Evolutionary conservation across 2,329 filamentous ascomycete genomes (phyloP).

Genomic region (Dendryphion nanum): DNA sequence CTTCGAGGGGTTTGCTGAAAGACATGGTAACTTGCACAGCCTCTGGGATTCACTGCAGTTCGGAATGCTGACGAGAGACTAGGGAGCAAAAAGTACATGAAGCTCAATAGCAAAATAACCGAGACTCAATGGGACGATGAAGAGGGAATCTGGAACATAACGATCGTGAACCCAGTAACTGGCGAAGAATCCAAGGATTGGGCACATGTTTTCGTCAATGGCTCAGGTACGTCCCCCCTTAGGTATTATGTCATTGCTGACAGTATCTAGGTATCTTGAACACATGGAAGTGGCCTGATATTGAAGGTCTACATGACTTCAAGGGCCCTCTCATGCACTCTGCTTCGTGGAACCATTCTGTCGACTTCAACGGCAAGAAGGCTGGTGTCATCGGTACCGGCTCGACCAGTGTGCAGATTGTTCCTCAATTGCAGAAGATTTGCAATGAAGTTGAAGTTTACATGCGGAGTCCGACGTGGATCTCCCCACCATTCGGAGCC

Average conservation of each 20-base stretch:
- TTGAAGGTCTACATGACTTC: constrained; percentile 43
- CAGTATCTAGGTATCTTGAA: constrained; percentile 42
- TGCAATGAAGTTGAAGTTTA: constrained; percentile 34
- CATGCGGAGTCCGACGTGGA: constrained; percentile 42
- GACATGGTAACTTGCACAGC: constrained; percentile 56
- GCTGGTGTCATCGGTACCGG: constrained; percentile 35
- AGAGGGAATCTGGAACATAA: constrained; percentile 40
- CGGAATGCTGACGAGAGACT: constrained; percentile 1
- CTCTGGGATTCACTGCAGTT: neutral
- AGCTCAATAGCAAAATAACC: constrained; percentile 46
- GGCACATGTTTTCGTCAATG: constrained; percentile 45
- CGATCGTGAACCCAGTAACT: constrained; percentile 34
- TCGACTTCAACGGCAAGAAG: constrained; percentile 29
- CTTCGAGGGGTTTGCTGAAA: constrained; percentile 52
- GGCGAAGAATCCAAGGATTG: constrained; percentile 32
- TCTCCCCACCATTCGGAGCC: constrained; percentile 38
- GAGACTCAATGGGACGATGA: constrained; percentile 46
- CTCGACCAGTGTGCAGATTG: constrained; percentile 35
- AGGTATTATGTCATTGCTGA: neutral
- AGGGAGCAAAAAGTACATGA: constrained; percentile 47
- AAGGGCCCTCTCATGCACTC: constrained; percentile 46
- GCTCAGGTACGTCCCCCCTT: constrained; percentile 38
- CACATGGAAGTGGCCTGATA: constrained; percentile 46
- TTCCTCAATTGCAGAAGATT: constrained; percentile 40
- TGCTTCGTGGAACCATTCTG: constrained; percentile 43